phyloP scores from a whole-genome alignment of 208 protist genomes.

The Acanthamoeba quina region DNA sequence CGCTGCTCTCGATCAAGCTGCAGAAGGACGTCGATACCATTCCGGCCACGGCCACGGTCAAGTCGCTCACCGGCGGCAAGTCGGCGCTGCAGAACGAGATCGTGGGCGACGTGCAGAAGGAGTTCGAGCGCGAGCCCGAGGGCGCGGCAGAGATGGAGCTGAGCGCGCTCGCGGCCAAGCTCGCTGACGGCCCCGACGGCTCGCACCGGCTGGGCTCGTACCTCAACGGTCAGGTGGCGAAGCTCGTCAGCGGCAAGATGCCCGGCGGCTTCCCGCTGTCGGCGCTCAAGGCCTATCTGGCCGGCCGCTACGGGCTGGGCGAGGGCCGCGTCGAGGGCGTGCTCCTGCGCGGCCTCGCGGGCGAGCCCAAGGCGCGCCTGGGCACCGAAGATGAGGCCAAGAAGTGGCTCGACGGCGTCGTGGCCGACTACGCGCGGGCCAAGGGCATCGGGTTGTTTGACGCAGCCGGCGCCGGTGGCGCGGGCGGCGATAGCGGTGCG shows the following conservation, averaged over 20 bases:
- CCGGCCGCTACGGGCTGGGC: constrained; percentile 69
- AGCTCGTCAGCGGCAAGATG: constrained; percentile 82
- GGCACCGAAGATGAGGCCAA: constrained; percentile 82
- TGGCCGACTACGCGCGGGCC: constrained; percentile 72
- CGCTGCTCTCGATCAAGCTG: constrained; percentile 80
- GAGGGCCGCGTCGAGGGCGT: constrained; percentile 82
- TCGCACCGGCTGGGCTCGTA: constrained; percentile 49
- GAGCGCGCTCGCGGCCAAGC: constrained; percentile 13
- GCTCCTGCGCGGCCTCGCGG: constrained; percentile 81
- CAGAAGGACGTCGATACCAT: constrained; percentile 78
- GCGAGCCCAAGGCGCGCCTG: constrained; percentile 84
- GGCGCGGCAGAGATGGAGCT: constrained; percentile 72
- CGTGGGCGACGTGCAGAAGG: constrained; percentile 84
- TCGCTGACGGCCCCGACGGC: constrained; percentile 62
- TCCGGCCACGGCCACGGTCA: constrained; percentile 77
- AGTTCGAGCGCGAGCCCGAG: constrained; percentile 80
- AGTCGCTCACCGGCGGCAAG: constrained; percentile 86
- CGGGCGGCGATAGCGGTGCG: not conserved
- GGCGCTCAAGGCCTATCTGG: constrained; percentile 79
- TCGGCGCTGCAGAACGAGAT: constrained; percentile 86
- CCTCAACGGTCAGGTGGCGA: constrained; percentile 71
- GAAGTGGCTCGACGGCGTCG: constrained; percentile 84
- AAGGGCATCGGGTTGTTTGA: constrained; percentile 74
- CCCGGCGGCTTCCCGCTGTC: constrained; percentile 84
- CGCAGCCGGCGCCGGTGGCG: not conserved